Conservation (phyloP, 495 filamentous ascomycete genomes). For the Neurospora sp. region DNA sequence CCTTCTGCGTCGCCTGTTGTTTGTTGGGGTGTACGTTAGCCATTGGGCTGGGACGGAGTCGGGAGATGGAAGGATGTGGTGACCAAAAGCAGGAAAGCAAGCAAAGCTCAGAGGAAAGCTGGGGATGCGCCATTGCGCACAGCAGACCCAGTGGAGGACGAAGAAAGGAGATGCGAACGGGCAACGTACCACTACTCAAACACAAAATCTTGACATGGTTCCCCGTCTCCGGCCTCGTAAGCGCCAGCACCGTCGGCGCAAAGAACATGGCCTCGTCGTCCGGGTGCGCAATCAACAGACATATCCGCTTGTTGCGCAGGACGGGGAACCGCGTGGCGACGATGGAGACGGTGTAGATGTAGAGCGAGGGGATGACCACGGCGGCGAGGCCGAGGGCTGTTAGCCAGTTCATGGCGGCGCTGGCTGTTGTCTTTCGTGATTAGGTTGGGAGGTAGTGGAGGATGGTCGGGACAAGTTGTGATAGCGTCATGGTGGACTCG, state of each 20-base stretch:
- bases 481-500: neutral
- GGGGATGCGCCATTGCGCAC: too few relatives aligned
- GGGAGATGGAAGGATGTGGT: too few relatives aligned
- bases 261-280: conserved; percentile 99
- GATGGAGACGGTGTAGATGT: conserved; percentile 50
- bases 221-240: conserved; percentile 61
- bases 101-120: too few relatives aligned
- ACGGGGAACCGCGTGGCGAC: conserved; percentile 51
- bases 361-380: conserved; percentile 50
- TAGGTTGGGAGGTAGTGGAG: too few relatives aligned
- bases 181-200: conserved; percentile 59
- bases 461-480: neutral
- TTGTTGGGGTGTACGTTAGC: neutral
- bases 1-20: conserved; percentile 69
- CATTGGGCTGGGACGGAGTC: too few relatives aligned
- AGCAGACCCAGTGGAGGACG: too few relatives aligned
- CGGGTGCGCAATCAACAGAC: conserved; percentile 89
- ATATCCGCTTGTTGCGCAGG: conserved; percentile 69
- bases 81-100: too few relatives aligned
- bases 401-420: conserved; percentile 18
- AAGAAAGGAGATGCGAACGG: too few relatives aligned
- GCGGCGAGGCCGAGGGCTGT: conserved; percentile 33
- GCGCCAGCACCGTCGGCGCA: conserved; percentile 70
- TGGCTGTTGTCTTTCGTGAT: neutral
- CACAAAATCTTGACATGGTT: conserved; percentile 94